phyloP scores from a whole-genome alignment of 805 yeast species.

The Blastobotrys chiropterorum region DNA sequence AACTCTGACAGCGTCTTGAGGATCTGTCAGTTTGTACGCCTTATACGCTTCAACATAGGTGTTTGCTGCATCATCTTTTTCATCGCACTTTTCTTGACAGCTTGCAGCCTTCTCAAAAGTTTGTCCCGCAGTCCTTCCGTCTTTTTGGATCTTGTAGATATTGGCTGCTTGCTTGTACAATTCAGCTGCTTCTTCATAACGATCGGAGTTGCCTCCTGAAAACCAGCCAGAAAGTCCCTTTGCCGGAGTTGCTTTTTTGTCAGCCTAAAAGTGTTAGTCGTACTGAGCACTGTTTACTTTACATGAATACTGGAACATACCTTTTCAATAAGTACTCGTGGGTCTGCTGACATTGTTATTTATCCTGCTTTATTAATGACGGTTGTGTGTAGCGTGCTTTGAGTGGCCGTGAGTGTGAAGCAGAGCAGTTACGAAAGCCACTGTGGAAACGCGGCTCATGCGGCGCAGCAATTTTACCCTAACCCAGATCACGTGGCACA shows the following conservation, averaged over 20 bases:
- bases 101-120: constrained; percentile 83
- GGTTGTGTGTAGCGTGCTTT: too few relatives aligned
- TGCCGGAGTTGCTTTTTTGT: constrained; percentile 57
- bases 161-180: constrained; percentile 91
- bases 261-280: constrained; percentile 43
- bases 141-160: constrained; percentile 68
- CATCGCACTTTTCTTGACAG: constrained; percentile 64
- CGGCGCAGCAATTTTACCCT: too few relatives aligned
- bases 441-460: too few relatives aligned
- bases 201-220: constrained; percentile 54
- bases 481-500: too few relatives aligned
- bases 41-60: constrained; percentile 87
- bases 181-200: constrained; percentile 90
- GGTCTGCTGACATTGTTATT: background rate
- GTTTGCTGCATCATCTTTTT: constrained; percentile 87
- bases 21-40: constrained; percentile 68
- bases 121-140: constrained; percentile 64
- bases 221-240: constrained; percentile 30
- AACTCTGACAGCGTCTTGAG: constrained; percentile 63
- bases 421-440: too few relatives aligned
- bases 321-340: constrained; percentile 1
- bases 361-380: too few relatives aligned
- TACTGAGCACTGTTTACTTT: too few relatives aligned
- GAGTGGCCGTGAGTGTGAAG: too few relatives aligned
- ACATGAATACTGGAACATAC: background rate